Percentiles rank a stretch among this genome's conserved stretches.
Evolutionary conservation across 202 grass and related monocot genomes (phyloP).

Genomic region (Elaeis oleifera): DNA sequence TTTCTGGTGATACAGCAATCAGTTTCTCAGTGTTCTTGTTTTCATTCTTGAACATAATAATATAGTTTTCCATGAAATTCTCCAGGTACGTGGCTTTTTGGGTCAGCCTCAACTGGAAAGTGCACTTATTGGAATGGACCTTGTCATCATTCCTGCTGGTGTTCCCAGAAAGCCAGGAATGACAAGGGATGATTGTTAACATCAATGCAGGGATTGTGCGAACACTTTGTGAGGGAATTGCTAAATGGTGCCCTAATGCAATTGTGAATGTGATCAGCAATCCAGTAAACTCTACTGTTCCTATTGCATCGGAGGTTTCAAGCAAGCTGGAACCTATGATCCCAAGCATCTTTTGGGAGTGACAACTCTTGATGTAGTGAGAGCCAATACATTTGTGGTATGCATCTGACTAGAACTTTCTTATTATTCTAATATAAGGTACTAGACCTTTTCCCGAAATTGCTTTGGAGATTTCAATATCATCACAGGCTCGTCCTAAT

Average conservation of each 20-base stretch:
- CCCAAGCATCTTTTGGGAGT: slow-evolving; percentile 82
- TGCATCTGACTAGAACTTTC: slow-evolving; percentile 12
- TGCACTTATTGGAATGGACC: slow-evolving; percentile 87
- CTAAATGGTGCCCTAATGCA: slow-evolving; percentile 69
- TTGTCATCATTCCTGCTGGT: slow-evolving; percentile 86
- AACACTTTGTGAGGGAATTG: slow-evolving; percentile 72
- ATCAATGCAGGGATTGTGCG: slow-evolving; percentile 91
- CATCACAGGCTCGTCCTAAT: too few species aligned
- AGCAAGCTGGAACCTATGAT: slow-evolving; percentile 78
- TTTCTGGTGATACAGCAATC: too few species aligned
- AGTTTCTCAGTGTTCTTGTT: too few species aligned
- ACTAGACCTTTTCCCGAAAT: too few species aligned
- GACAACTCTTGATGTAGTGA: slow-evolving; percentile 88
- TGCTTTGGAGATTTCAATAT: too few species aligned
- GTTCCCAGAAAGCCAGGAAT: slow-evolving; percentile 87
- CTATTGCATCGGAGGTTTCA: slow-evolving; percentile 88
- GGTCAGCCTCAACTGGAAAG: slow-evolving; percentile 72
- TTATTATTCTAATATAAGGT: not conserved
- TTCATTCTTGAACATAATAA: not conserved
- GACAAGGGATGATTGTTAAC: slow-evolving; percentile 94
- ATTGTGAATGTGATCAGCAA: slow-evolving; percentile 91
- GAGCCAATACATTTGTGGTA: slow-evolving; percentile 99
- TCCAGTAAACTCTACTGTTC: slow-evolving; percentile 83
- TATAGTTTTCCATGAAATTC: slow-evolving; percentile 17
- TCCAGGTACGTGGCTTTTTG: slow-evolving; percentile 81